Evolutionary conservation across 805 yeast genomes (phyloP).

Genomic region (Wickerhamiella spandovensis): DNA sequence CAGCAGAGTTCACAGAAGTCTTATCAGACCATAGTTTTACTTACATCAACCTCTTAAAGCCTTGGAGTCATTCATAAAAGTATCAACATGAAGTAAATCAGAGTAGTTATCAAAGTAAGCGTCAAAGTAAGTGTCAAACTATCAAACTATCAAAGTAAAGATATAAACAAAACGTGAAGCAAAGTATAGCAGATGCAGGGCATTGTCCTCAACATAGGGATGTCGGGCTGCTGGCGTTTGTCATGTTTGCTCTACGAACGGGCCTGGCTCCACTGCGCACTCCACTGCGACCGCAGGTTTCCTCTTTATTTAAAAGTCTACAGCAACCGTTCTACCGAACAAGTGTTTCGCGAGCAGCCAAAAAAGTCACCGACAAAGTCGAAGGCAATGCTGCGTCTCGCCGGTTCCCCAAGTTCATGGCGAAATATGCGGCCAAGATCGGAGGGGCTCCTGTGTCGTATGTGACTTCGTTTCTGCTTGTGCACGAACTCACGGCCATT

Average conservation of each 20-base stretch:
- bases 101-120: too few species aligned
- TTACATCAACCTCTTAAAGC: too few species aligned
- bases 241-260: not conserved
- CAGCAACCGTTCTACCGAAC: not conserved
- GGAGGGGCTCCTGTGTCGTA: constrained; percentile 46
- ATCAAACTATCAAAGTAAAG: too few species aligned
- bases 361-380: constrained; percentile 11
- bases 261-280: not conserved
- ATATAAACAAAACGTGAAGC: too few species aligned
- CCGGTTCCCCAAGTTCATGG: constrained; percentile 38
- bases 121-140: too few species aligned
- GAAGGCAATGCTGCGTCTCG: constrained; percentile 5
- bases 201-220: too few species aligned
- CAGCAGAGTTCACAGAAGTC: too few species aligned
- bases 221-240: too few species aligned
- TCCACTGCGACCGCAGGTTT: not conserved
- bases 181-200: too few species aligned
- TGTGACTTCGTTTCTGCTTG: constrained; percentile 47
- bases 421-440: constrained; percentile 38
- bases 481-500: constrained; percentile 67
- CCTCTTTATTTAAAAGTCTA: not conserved
- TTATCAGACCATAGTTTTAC: too few species aligned
- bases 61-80: too few species aligned
- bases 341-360: constrained; percentile 18
- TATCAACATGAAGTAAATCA: too few species aligned